A percentile compares a stretch with the other conserved stretches of the same genome.
Conservation (phyloP, 2,329 filamentous ascomycete genomes). For the Bimuria novae-zelandiae region DNA sequence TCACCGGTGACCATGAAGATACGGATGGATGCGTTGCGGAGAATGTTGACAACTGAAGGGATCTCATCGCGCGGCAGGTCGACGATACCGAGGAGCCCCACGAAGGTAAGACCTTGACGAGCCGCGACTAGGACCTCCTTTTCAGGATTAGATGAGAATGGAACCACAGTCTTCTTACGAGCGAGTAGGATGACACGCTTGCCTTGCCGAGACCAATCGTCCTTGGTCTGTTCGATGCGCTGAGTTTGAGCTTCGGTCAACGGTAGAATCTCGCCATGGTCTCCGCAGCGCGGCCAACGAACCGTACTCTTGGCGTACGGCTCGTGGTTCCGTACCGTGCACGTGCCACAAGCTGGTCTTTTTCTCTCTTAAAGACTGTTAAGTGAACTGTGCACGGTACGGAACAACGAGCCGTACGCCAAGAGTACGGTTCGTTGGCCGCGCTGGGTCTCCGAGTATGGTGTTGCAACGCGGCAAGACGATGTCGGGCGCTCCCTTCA, state of each 20-base stretch:
- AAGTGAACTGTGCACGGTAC: no score
- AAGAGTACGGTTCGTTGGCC: no score
- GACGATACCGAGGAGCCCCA: constrained; percentile 63
- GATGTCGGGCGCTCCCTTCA: constrained; percentile 79
- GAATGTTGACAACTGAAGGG: constrained; percentile 61
- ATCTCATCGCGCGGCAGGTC: constrained; percentile 66
- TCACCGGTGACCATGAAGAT: constrained; percentile 84
- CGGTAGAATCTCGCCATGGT: constrained; percentile 57
- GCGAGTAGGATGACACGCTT: constrained; percentile 71
- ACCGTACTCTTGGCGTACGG: no score
- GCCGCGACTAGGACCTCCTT: constrained; percentile 61
- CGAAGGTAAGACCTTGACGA: constrained; percentile 54
- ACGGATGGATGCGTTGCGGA: constrained; percentile 72
- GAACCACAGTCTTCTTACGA: constrained; percentile 58
- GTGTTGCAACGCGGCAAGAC: constrained; percentile 66
- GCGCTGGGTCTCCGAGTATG: constrained; percentile 60
- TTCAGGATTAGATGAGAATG: constrained; percentile 57
- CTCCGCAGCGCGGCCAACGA: no score
- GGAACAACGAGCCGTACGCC: no score
- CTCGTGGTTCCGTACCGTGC: no score
- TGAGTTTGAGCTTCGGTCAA: constrained; percentile 54
- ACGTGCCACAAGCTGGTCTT: no score
- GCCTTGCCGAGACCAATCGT: constrained; percentile 70
- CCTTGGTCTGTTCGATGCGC: constrained; percentile 64
- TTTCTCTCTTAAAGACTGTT: no score